phyloP scores from a whole-genome alignment of 345 rosid species.

The Leavenworthia alabamica region DNA sequence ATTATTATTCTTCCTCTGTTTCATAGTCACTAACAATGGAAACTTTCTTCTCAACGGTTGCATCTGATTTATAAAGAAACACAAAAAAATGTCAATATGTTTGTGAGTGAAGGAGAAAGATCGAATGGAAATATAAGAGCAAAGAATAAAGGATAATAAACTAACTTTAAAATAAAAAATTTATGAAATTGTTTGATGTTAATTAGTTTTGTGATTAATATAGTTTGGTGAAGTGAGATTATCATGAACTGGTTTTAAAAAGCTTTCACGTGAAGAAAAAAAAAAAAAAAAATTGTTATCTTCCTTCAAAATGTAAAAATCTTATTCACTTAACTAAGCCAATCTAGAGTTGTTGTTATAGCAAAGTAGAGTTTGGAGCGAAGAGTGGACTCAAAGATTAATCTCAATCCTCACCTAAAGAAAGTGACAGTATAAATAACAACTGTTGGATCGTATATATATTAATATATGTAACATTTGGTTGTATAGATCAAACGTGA shows the following conservation, averaged over 20 bases:
- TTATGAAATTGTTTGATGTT: conserved; percentile 14
- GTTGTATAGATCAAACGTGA: no score
- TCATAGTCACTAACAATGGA: conserved; percentile 50
- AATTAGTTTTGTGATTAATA: conserved; percentile 25
- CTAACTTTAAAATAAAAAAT: background rate
- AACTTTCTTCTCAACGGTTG: conserved; percentile 48
- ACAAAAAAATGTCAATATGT: conserved; percentile 16
- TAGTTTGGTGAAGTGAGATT: conserved; percentile 61
- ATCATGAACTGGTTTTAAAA: conserved; percentile 39
- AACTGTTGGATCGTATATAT: no score
- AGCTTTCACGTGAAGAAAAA: conserved; percentile 48
- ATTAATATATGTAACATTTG: no score
- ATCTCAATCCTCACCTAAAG: conserved; percentile 29
- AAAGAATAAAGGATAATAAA: conserved; percentile 4
- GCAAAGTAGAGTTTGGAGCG: conserved; percentile 30
- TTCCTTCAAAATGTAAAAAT: background rate
- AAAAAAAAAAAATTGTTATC: background rate
- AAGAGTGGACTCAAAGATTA: conserved; percentile 32
- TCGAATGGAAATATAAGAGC: conserved; percentile 25
- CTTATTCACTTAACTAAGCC: conserved; percentile 31
- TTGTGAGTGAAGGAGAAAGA: conserved; percentile 24
- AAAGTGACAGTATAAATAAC: conserved; percentile 12
- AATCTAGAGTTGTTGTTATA: conserved; percentile 17
- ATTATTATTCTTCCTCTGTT: conserved; percentile 62
- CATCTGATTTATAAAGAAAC: conserved; percentile 32